These are phyloP conservation scores for Chrysosporium keratinophilum DNA, from an alignment of 2,329 filamentous ascomycete genomes.

Conservation along the genomic window DNA sequence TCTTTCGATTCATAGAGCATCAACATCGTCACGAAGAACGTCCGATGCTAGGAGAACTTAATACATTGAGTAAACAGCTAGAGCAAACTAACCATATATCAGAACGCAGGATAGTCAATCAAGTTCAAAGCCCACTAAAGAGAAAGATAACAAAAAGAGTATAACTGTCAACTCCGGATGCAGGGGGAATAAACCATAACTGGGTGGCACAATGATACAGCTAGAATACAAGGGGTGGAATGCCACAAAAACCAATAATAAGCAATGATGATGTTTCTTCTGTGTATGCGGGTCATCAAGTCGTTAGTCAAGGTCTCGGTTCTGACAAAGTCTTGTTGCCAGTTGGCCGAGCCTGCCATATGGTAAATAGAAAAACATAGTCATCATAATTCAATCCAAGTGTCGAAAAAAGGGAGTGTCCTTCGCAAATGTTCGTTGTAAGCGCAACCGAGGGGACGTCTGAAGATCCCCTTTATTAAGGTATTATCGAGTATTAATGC, in stretches of 20 bases:
- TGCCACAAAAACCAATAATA: slow-evolving; percentile 5
- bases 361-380: slow-evolving; percentile 2
- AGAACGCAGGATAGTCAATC: not conserved
- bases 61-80: not conserved
- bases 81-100: not conserved
- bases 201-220: slow-evolving; percentile 4
- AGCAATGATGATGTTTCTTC: slow-evolving; percentile 2
- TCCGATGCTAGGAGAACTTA: too few species aligned
- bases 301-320: not conserved
- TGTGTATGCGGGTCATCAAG: slow-evolving; percentile 9
- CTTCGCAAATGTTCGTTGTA: not conserved
- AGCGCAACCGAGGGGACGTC: not conserved
- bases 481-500: not conserved
- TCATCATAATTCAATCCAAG: slow-evolving; percentile 6
- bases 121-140: not conserved
- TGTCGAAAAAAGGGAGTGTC: not conserved
- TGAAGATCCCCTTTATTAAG: slow-evolving; percentile 8
- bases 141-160: not conserved
- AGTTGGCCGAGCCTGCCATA: not conserved
- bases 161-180: not conserved
- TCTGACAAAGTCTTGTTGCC: not conserved
- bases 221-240: slow-evolving; percentile 10
- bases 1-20: too few species aligned
- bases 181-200: not conserved
- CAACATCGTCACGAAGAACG: too few species aligned